Evolutionary conservation across 2,329 filamentous ascomycete species (phyloP), one percentile per base, ranked within the genome.

Genomic region (Cadophora sp.): DNA sequence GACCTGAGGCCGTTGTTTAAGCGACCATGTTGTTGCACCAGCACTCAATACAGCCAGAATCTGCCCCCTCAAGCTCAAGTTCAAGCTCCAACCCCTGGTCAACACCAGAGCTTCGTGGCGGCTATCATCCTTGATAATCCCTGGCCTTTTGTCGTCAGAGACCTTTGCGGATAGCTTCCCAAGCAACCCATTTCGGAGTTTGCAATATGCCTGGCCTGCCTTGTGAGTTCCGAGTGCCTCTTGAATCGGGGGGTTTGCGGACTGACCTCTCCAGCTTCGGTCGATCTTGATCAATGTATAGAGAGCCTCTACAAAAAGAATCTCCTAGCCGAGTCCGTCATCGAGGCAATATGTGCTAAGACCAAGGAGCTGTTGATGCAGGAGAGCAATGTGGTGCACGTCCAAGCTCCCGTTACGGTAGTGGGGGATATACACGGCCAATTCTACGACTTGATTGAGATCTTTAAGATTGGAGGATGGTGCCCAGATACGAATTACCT

Each of bases 381-480:
- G 78, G 96, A 99, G 88, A 98, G 95, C 87, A 99, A 99, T 81
- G 96, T 99, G 70, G 96, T 99, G 68, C 96, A 99, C 80, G 96
- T 99, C 70, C 89, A 89, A 74, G 94, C 96, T 39, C 96, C 96
- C 1, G 93, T 99, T 67, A 99, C 96, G 18, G 96, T 99, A 11
- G 96, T 99, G 47, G 96, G 96, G 72, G 96, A 99, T 79, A 99
- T 99, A 73, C 96, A 99, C 80, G 96, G 96, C 67, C 96, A 99
- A 81, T 99, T 99, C 83, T 98, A 95, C 80, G 96, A 99, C 80
- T 89, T 99, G 82, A 96, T 99, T 72, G 96, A 99, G 85, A 98
- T 99, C 73, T 99, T 99, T 83, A 94, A 94, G 80, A 99, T 99
- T 76, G 96, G 96, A 67, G 96, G 96, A 66, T 97, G 92, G 81